Evolutionary conservation across 352 stramenopile species (phyloP).

Genomic region (Globisporangium heterothallicum): DNA sequence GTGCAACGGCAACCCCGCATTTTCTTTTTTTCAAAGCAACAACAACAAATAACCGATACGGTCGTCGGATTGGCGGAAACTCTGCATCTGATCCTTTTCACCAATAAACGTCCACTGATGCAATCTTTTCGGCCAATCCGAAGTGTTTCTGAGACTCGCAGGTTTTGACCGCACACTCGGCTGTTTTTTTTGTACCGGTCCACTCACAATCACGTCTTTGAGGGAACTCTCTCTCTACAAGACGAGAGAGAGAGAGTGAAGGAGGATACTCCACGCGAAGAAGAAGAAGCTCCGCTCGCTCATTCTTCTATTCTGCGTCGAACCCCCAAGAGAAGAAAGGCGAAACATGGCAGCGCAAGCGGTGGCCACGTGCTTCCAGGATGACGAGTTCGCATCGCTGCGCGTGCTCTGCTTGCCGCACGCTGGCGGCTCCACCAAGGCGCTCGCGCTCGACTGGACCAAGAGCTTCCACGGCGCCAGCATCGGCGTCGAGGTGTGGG

Average conservation of each 20-base stretch:
- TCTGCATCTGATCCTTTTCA: background rate
- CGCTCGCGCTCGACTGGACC: slow-evolving; percentile 41
- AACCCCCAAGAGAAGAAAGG: background rate
- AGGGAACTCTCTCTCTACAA: background rate
- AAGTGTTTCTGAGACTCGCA: no score
- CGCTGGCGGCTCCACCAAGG: slow-evolving; percentile 36
- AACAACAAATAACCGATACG: background rate
- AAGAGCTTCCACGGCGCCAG: slow-evolving; percentile 29
- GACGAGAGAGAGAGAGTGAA: no score
- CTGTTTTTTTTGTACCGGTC: no score
- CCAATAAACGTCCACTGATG: background rate
- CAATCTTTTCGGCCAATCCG: background rate
- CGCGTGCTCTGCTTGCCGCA: slow-evolving; percentile 59
- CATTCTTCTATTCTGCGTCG: background rate
- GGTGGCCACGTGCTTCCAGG: slow-evolving; percentile 51
- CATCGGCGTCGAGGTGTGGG: slow-evolving; percentile 49
- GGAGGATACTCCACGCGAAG: no score
- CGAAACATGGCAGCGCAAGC: slow-evolving; percentile 29
- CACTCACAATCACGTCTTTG: no score
- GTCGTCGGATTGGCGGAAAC: background rate
- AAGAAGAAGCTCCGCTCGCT: background rate
- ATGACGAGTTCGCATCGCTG: slow-evolving; percentile 55
- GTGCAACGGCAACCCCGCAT: background rate
- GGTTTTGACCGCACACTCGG: no score
- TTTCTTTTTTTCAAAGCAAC: background rate